Evolutionary conservation across 2,329 filamentous ascomycete genomes (phyloP).

Genomic region (Falciphora oryzae): DNA sequence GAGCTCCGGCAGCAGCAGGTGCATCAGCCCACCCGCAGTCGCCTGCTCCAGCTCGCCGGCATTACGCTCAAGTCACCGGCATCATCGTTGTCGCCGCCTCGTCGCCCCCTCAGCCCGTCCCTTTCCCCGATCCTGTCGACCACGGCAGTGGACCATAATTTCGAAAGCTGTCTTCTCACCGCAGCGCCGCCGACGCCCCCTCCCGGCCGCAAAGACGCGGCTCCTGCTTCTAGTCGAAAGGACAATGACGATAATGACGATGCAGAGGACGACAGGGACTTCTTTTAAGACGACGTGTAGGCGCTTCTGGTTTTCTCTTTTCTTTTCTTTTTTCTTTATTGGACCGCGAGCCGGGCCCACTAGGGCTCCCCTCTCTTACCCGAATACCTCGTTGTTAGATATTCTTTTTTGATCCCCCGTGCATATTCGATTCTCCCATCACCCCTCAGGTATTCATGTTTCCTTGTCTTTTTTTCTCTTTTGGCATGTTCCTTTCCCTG

Average conservation of each 20-base stretch:
- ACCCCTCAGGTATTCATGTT: neutral
- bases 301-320: slow-evolving; percentile 2
- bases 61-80: neutral
- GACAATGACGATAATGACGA: neutral
- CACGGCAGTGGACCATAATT: neutral
- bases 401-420: neutral
- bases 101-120: neutral
- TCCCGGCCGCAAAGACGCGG: neutral
- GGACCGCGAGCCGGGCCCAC: neutral
- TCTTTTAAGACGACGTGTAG: neutral
- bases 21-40: neutral
- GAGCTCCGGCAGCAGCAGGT: too few species aligned
- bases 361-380: neutral
- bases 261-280: neutral
- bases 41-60: neutral
- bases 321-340: neutral
- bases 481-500: neutral
- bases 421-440: neutral
- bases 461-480: neutral
- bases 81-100: neutral
- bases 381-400: neutral
- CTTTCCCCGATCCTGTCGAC: neutral
- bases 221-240: neutral
- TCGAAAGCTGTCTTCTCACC: neutral
- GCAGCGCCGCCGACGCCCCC: too few species aligned